A percentile compares a stretch with the other conserved stretches of the same genome.
phyloP scores from a whole-genome alignment of 495 filamentous ascomycete species.

The Daldinia concentrica region DNA sequence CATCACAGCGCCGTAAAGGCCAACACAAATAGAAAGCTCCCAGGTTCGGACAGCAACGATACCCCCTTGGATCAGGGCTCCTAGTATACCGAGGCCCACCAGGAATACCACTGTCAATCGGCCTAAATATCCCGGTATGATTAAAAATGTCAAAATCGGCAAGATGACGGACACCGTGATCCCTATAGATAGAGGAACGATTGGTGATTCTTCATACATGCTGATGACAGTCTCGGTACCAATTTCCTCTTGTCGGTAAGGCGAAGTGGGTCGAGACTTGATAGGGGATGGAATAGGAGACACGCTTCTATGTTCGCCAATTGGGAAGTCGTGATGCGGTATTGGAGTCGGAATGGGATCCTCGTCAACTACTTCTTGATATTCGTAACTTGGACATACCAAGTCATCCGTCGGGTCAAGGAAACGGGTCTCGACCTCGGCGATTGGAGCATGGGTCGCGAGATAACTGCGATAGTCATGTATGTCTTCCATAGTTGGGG shows the following conservation, averaged over 20 bases:
- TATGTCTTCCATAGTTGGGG: slow-evolving; percentile 66
- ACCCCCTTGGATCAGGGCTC: slow-evolving; percentile 45
- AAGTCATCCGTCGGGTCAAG: slow-evolving; percentile 73
- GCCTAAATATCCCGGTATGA: slow-evolving; percentile 63
- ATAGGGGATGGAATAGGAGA: slow-evolving; percentile 38
- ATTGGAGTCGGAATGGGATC: slow-evolving; percentile 37
- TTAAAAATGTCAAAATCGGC: slow-evolving; percentile 67
- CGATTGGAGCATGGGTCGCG: slow-evolving; percentile 66
- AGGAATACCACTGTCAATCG: slow-evolving; percentile 61
- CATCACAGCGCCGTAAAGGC: slow-evolving; percentile 57
- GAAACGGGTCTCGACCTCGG: slow-evolving; percentile 72
- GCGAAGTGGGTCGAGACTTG: slow-evolving; percentile 34
- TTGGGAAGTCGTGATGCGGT: slow-evolving; percentile 30
- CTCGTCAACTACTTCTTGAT: slow-evolving; percentile 32
- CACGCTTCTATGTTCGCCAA: slow-evolving; percentile 19
- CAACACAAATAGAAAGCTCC: slow-evolving; percentile 49
- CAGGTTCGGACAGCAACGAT: slow-evolving; percentile 38
- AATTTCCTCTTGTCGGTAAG: slow-evolving; percentile 34
- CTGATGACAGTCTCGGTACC: slow-evolving; percentile 25
- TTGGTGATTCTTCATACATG: slow-evolving; percentile 19
- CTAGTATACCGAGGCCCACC: slow-evolving; percentile 46
- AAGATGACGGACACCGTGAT: slow-evolving; percentile 64
- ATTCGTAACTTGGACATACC: slow-evolving; percentile 58
- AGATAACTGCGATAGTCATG: slow-evolving; percentile 74
- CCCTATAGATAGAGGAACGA: slow-evolving; percentile 58